Conservation (phyloP, 2,329 filamentous ascomycete species). For the Lithohypha guttulata region DNA sequence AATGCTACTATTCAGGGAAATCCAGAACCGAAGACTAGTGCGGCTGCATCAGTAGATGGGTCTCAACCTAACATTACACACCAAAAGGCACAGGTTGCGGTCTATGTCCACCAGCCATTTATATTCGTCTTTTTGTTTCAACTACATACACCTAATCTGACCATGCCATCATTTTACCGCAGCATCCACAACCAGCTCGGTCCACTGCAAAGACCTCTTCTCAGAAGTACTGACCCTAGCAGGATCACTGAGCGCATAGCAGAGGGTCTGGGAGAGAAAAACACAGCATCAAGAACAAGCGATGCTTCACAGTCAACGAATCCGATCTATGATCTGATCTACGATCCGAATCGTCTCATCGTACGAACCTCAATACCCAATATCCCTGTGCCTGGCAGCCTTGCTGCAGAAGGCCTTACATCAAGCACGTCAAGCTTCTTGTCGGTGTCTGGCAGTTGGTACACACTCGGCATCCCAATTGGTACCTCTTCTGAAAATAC, state of each 20-base stretch:
- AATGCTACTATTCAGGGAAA: neutral
- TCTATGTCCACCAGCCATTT: conserved; percentile 36
- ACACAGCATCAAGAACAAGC: conserved; percentile 10
- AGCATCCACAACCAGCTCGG: conserved; percentile 39
- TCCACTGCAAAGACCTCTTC: conserved; percentile 37
- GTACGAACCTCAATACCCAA: conserved; percentile 54
- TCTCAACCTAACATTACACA: conserved; percentile 13
- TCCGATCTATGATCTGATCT: conserved; percentile 49
- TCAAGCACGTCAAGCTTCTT: conserved; percentile 10
- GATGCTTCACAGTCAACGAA: conserved; percentile 27
- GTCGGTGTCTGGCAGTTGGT: conserved; percentile 16
- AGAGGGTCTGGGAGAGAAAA: conserved; percentile 14
- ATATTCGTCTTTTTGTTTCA: conserved; percentile 42
- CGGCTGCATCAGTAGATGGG: conserved; percentile 17
- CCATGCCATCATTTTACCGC: conserved; percentile 35
- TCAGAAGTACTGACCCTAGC: conserved; percentile 36
- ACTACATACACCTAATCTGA: conserved; percentile 31
- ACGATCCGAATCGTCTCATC: conserved; percentile 47
- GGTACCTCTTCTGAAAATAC: conserved; percentile 7
- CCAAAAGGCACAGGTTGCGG: conserved; percentile 19
- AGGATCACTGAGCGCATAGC: conserved; percentile 31
- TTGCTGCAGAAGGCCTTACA: conserved; percentile 17
- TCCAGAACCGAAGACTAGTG: conserved; percentile 14
- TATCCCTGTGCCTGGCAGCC: conserved; percentile 44
- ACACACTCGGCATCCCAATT: conserved; percentile 20